Percentiles rank a stretch among this genome's conserved stretches.
Conservation (phyloP, 345 rosid genomes). For the Eucalyptus virginea region DNA sequence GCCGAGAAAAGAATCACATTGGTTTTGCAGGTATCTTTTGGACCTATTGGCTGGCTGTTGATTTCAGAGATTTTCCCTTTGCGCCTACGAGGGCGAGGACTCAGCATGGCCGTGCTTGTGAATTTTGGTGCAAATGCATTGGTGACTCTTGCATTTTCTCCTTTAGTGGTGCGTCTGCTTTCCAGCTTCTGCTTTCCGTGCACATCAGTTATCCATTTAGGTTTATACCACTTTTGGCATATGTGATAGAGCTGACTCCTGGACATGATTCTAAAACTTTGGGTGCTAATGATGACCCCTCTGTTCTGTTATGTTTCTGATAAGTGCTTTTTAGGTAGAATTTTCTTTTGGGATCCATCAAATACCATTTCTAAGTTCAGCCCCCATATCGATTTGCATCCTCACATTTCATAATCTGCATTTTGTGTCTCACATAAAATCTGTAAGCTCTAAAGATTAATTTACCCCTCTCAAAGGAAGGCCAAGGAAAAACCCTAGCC, state of each 20-base stretch:
- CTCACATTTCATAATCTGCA: background rate
- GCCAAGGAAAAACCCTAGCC: background rate
- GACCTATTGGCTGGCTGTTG: constrained; percentile 98
- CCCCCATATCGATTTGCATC: background rate
- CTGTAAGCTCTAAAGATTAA: background rate
- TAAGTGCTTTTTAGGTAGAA: background rate
- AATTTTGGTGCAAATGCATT: constrained; percentile 93
- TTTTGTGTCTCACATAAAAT: background rate
- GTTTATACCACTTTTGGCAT: background rate
- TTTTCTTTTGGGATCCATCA: background rate
- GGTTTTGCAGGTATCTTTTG: constrained; percentile 76
- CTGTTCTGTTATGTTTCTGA: background rate
- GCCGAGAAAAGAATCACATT: background rate
- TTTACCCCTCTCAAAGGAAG: background rate
- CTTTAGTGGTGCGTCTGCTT: constrained; percentile 48
- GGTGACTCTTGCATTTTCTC: constrained; percentile 89
- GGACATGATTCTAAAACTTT: background rate
- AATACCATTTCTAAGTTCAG: background rate
- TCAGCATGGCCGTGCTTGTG: constrained; percentile 79
- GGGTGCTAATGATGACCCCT: background rate
- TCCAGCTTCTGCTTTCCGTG: background rate
- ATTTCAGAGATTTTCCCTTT: constrained; percentile 89
- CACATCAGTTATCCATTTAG: background rate
- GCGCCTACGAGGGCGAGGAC: constrained; percentile 80
- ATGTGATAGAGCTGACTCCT: background rate